These are phyloP conservation scores for Ustilago shanxiensis DNA, from an alignment of 1,284 basidiomycete genomes.

Conservation along the genomic window DNA sequence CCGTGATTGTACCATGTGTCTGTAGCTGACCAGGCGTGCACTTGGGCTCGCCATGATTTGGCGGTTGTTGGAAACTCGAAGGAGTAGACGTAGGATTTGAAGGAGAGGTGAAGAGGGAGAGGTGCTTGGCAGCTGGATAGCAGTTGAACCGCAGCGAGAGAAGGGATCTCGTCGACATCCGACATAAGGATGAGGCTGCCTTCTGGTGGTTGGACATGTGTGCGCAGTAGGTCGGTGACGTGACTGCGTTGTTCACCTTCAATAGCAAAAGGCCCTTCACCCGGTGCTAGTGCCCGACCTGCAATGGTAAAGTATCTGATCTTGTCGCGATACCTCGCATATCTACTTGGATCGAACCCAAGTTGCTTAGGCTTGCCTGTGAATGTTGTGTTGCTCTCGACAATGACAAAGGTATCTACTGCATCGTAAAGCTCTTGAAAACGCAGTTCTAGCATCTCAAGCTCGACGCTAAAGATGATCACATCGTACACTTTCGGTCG, in stretches of 20 bases:
- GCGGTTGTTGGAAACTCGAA: conserved; percentile 74
- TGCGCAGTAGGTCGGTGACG: conserved; percentile 17
- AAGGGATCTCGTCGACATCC: conserved; percentile 80
- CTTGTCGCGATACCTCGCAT: conserved; percentile 19
- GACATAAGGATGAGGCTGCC: conserved; percentile 75
- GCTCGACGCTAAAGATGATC: conserved; percentile 73
- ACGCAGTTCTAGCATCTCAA: conserved; percentile 79
- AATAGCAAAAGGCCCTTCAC: conserved; percentile 31
- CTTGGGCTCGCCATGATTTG: conserved; percentile 76
- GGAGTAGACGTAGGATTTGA: conserved; percentile 78
- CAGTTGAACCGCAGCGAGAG: conserved; percentile 75
- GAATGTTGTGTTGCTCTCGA: conserved; percentile 75
- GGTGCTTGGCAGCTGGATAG: conserved; percentile 77
- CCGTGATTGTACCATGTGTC: conserved; percentile 75
- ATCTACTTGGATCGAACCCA: conserved; percentile 17
- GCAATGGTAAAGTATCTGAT: conserved; percentile 23
- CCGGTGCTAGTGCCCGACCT: conserved; percentile 19
- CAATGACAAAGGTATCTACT: conserved; percentile 78
- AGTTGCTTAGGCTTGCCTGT: conserved; percentile 39
- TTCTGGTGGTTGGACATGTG: conserved; percentile 21
- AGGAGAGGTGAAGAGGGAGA: conserved; percentile 76
- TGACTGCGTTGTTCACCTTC: conserved; percentile 24
- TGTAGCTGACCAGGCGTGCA: conserved; percentile 73
- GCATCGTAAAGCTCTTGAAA: conserved; percentile 77
- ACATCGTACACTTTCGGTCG: conserved; percentile 33